These are phyloP conservation scores for Buddleja alternifolia DNA, from an alignment of 257 asterid species.

Conservation along the genomic window DNA sequence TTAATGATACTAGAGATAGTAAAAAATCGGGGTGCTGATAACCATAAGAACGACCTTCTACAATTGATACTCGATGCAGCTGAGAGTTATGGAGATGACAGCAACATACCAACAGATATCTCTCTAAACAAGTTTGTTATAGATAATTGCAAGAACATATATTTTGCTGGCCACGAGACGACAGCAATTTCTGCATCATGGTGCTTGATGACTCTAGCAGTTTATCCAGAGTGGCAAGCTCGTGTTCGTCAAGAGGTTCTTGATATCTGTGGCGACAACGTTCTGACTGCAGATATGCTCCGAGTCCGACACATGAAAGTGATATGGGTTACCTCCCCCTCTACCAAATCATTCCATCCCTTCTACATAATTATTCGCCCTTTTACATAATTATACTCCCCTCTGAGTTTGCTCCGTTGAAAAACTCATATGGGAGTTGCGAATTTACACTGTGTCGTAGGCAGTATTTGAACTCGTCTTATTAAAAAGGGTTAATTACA, in stretches of 20 bases:
- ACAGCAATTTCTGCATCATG: constrained; percentile 70
- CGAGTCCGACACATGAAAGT: constrained; percentile 62
- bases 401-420: background rate
- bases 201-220: constrained; percentile 75
- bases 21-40: constrained; percentile 35
- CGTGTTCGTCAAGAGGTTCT: constrained; percentile 71
- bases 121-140: constrained; percentile 51
- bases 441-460: too few species aligned
- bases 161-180: constrained; percentile 78
- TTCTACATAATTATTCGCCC: too few species aligned
- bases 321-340: constrained; percentile 33
- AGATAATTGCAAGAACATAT: constrained; percentile 76
- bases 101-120: constrained; percentile 41
- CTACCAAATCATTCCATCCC: background rate
- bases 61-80: constrained; percentile 64
- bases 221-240: constrained; percentile 80
- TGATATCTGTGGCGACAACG: constrained; percentile 49
- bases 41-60: constrained; percentile 55
- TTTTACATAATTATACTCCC: background rate
- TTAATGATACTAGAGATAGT: constrained; percentile 55
- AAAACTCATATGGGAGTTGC: too few species aligned
- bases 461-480: too few species aligned
- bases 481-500: too few species aligned
- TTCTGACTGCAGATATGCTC: constrained; percentile 58
- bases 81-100: constrained; percentile 40